A percentile compares a stretch with the other conserved stretches of the same genome.
These are phyloP conservation scores for Verticillium tricorpus DNA, from an alignment of 2,329 filamentous ascomycete genomes.

Conservation along the genomic window DNA sequence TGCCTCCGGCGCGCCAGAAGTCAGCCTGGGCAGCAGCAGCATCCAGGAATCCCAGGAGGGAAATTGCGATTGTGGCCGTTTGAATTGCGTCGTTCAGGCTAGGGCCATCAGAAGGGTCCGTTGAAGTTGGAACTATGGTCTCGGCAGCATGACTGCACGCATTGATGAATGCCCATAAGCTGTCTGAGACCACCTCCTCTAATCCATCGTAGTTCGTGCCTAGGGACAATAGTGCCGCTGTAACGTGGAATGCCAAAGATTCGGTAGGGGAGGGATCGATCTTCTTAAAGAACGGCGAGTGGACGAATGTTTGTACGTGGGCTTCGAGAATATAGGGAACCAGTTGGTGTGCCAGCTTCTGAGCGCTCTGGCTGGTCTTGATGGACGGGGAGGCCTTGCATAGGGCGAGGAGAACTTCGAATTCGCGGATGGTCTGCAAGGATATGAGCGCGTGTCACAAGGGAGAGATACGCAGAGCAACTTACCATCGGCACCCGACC, in stretches of 20 bases:
- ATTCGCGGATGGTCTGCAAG: conserved; percentile 74
- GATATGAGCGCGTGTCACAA: neutral
- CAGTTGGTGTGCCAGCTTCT: conserved; percentile 73
- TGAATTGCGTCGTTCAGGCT: conserved; percentile 63
- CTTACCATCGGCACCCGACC: conserved; percentile 58
- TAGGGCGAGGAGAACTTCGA: conserved; percentile 85
- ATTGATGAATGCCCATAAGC: conserved; percentile 67
- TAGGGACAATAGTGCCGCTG: conserved; percentile 74
- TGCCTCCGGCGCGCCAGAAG: conserved; percentile 76
- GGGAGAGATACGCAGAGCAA: conserved; percentile 7
- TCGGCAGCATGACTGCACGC: conserved; percentile 63
- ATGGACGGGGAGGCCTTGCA: conserved; percentile 84
- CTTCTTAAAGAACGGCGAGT: conserved; percentile 77
- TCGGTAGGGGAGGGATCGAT: conserved; percentile 89
- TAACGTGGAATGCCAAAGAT: conserved; percentile 71
- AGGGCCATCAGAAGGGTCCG: conserved; percentile 51
- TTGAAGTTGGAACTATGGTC: conserved; percentile 46
- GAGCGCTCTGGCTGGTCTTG: conserved; percentile 65
- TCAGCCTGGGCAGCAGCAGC: conserved; percentile 72
- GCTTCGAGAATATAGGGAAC: conserved; percentile 82
- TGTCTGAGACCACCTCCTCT: conserved; percentile 60
- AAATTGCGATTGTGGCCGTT: conserved; percentile 73
- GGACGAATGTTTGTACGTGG: conserved; percentile 70
- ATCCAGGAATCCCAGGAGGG: conserved; percentile 85
- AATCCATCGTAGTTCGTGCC: conserved; percentile 69